These are phyloP conservation scores for Trematosphaeria pertusa DNA, from an alignment of 2,329 filamentous ascomycete genomes.

Conservation along the genomic window DNA sequence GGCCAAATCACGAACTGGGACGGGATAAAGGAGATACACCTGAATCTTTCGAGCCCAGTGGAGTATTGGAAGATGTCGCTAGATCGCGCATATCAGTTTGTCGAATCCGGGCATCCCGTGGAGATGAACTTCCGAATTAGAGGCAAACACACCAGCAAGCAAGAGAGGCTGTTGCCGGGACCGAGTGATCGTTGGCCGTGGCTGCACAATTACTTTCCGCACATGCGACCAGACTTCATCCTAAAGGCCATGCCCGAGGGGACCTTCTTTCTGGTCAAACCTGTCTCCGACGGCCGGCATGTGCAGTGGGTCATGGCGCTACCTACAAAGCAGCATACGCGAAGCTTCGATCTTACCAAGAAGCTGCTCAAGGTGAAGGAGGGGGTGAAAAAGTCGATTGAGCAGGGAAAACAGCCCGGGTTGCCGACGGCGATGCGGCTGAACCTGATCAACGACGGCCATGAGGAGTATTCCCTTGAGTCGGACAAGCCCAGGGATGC, in stretches of 20 bases:
- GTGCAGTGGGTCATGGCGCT: constrained; percentile 35
- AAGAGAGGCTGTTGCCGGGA: constrained; percentile 2
- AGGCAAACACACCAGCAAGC: constrained; percentile 5
- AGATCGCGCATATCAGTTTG: constrained; percentile 33
- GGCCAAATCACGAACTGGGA: constrained; percentile 16
- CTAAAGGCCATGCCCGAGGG: constrained; percentile 36
- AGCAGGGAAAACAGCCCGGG: constrained; percentile 12
- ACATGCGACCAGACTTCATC: constrained; percentile 41
- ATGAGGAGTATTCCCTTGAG: constrained; percentile 4
- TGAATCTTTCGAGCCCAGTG: constrained; percentile 20
- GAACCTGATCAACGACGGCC: constrained; percentile 5
- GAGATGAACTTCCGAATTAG: constrained; percentile 28
- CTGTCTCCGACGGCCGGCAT: constrained; percentile 28
- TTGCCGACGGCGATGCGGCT: constrained; percentile 19
- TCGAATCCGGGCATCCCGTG: constrained; percentile 27
- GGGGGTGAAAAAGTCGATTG: constrained; percentile 15
- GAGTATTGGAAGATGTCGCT: constrained; percentile 16
- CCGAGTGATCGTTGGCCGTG: constrained; percentile 22
- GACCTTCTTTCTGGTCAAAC: constrained; percentile 25
- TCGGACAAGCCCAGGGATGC: neutral
- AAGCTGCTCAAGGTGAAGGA: constrained; percentile 23
- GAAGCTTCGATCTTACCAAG: constrained; percentile 7
- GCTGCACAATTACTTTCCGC: constrained; percentile 35
- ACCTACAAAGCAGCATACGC: neutral
- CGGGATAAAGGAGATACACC: constrained; percentile 24